Conservation (phyloP, 1,284 basidiomycete species). For the Sporisorium graminicola region DNA sequence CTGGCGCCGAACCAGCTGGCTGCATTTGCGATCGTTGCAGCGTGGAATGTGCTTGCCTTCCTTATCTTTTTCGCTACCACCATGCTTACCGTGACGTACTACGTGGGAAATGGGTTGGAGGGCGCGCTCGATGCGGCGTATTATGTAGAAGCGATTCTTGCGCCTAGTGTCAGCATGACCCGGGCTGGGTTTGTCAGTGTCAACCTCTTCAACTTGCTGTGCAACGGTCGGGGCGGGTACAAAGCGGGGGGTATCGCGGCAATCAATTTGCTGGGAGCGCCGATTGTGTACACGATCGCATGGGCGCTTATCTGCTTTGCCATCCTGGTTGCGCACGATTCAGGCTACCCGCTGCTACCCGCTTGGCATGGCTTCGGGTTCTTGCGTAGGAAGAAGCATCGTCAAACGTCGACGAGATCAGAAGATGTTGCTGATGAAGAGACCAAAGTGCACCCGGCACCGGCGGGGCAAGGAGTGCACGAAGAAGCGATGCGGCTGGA, state of each 20-base stretch:
- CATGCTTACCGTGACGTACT: slow-evolving; percentile 79
- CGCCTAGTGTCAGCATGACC: slow-evolving; percentile 79
- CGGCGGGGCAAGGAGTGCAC: slow-evolving; percentile 72
- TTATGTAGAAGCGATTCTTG: slow-evolving; percentile 78
- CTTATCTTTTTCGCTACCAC: slow-evolving; percentile 77
- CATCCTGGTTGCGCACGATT: slow-evolving; percentile 77
- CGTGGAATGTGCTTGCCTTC: slow-evolving; percentile 81
- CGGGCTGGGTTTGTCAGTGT: slow-evolving; percentile 80
- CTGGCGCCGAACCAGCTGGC: slow-evolving; percentile 76
- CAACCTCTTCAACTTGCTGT: slow-evolving; percentile 82
- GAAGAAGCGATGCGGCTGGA: slow-evolving; percentile 74
- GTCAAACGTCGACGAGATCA: not conserved
- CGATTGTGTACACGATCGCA: slow-evolving; percentile 78
- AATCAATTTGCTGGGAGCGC: slow-evolving; percentile 79
- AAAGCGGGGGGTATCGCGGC: slow-evolving; percentile 66
- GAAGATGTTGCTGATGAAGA: slow-evolving; percentile 12
- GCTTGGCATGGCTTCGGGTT: slow-evolving; percentile 21
- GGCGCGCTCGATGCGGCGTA: slow-evolving; percentile 75
- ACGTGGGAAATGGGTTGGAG: slow-evolving; percentile 74
- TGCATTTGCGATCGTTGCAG: slow-evolving; percentile 80
- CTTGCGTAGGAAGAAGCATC: slow-evolving; percentile 4
- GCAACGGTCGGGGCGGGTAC: slow-evolving; percentile 75
- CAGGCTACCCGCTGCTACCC: slow-evolving; percentile 69
- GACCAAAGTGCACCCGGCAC: slow-evolving; percentile 20
- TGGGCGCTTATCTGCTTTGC: slow-evolving; percentile 74